Conservation (phyloP, 2,329 filamentous ascomycete genomes). For the Aspergillus thermomutatus region DNA sequence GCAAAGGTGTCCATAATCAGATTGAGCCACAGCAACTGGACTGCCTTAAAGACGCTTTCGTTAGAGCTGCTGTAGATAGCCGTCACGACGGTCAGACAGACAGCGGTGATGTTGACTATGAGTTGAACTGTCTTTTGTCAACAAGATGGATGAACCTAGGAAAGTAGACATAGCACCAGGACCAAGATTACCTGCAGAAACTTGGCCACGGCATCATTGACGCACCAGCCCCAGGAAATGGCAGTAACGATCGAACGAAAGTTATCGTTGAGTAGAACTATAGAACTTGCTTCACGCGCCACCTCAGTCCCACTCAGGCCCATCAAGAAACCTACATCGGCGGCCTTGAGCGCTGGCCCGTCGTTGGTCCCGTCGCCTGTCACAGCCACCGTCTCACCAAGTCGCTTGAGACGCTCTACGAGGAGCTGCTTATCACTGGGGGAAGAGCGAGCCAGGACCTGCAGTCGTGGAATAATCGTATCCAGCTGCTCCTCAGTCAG, state of each 20-base stretch:
- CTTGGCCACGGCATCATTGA: slow-evolving; percentile 66
- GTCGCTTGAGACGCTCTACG: slow-evolving; percentile 58
- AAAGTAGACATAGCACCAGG: too few relatives aligned
- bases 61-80: slow-evolving; percentile 70
- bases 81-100: slow-evolving; percentile 81
- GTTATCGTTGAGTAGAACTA: slow-evolving; percentile 66
- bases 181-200: slow-evolving; percentile 46
- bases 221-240: slow-evolving; percentile 65
- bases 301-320: slow-evolving; percentile 65
- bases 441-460: slow-evolving; percentile 63
- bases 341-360: slow-evolving; percentile 62
- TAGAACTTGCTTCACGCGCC: slow-evolving; percentile 65
- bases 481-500: slow-evolving; percentile 60
- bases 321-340: slow-evolving; percentile 68
- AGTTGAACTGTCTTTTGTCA: slow-evolving; percentile 49
- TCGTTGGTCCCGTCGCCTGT: slow-evolving; percentile 68
- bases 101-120: slow-evolving; percentile 88
- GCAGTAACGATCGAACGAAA: slow-evolving; percentile 64
- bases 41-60: slow-evolving; percentile 75
- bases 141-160: too few relatives aligned
- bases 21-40: slow-evolving; percentile 94
- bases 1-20: slow-evolving; percentile 97
- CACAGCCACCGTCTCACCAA: slow-evolving; percentile 60
- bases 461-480: slow-evolving; percentile 55
- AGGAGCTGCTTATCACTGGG: slow-evolving; percentile 66